Evolutionary conservation across 73 alveolate species (phyloP).

Genomic region (Paramecium sexaurelia): DNA sequence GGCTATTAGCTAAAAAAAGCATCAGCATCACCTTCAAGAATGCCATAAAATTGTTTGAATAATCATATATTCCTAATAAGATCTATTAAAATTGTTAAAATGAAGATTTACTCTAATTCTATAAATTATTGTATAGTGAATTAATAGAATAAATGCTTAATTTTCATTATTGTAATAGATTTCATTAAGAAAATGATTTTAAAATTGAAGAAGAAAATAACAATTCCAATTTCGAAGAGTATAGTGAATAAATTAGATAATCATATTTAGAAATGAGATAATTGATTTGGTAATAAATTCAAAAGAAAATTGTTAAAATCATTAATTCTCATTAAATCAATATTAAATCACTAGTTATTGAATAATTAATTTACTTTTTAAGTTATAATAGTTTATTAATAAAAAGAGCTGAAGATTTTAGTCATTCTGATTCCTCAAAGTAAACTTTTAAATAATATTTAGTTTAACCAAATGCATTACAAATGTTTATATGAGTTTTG

Average conservation of each 20-base stretch:
- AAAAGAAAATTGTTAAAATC: constrained; percentile 18
- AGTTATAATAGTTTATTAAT: constrained; percentile 25
- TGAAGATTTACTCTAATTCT: background rate
- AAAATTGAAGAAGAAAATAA: background rate
- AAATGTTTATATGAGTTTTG: background rate
- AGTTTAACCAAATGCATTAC: background rate
- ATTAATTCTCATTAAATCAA: background rate
- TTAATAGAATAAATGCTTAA: constrained; percentile 1
- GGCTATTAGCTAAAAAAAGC: constrained; percentile 44
- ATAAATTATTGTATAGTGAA: background rate
- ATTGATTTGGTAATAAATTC: constrained; percentile 5
- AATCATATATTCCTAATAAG: background rate
- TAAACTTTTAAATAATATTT: background rate
- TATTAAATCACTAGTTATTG: background rate
- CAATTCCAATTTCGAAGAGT: background rate
- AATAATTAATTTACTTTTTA: background rate
- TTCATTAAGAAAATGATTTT: constrained; percentile 4
- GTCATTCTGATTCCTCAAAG: constrained; percentile 10
- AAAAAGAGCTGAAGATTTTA: constrained; percentile 56
- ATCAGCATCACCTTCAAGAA: background rate
- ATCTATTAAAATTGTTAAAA: background rate
- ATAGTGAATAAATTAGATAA: constrained; percentile 22
- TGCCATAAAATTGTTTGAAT: background rate
- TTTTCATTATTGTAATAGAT: constrained; percentile 37
- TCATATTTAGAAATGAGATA: constrained; percentile 40